Conservation (phyloP, 345 rosid species). For the Lenwebbia sp. region DNA sequence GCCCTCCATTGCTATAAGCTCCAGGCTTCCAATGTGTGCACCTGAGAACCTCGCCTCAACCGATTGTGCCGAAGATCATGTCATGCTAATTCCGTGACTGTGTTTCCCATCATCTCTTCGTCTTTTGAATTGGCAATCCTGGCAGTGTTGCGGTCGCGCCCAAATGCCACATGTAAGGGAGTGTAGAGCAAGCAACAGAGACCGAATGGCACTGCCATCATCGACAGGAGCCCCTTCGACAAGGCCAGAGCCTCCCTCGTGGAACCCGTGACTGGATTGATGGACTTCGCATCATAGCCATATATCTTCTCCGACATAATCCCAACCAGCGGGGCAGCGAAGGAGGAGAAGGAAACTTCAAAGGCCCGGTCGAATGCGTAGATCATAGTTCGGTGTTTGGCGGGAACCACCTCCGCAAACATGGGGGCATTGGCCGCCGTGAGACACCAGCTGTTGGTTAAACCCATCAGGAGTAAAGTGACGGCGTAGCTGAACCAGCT, state of each 20-base stretch:
- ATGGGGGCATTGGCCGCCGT: slow-evolving; percentile 88
- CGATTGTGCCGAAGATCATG: neutral
- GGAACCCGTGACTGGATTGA: slow-evolving; percentile 61
- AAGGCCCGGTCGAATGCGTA: slow-evolving; percentile 92
- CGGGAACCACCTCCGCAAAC: slow-evolving; percentile 90
- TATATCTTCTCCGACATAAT: slow-evolving; percentile 74
- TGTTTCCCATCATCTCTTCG: slow-evolving; percentile 25
- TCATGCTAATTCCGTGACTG: neutral
- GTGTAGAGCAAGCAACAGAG: slow-evolving; percentile 78
- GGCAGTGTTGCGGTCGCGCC: slow-evolving; percentile 62
- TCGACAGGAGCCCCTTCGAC: slow-evolving; percentile 77
- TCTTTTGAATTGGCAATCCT: slow-evolving; percentile 34
- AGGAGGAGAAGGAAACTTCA: slow-evolving; percentile 82
- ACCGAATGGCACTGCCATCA: slow-evolving; percentile 90
- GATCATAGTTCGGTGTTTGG: slow-evolving; percentile 88
- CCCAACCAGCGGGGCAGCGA: slow-evolving; percentile 96
- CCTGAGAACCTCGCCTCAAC: neutral
- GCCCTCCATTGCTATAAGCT: neutral
- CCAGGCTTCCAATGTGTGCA: neutral
- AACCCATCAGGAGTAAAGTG: slow-evolving; percentile 76
- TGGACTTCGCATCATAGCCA: slow-evolving; percentile 67
- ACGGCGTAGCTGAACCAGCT: slow-evolving; percentile 52
- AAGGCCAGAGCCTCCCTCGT: slow-evolving; percentile 57
- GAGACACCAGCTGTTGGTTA: slow-evolving; percentile 82
- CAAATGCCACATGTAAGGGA: slow-evolving; percentile 57